phyloP scores from a whole-genome alignment of 2,329 filamentous ascomycete genomes.

The Graphilbum ipis-grandicollis region DNA sequence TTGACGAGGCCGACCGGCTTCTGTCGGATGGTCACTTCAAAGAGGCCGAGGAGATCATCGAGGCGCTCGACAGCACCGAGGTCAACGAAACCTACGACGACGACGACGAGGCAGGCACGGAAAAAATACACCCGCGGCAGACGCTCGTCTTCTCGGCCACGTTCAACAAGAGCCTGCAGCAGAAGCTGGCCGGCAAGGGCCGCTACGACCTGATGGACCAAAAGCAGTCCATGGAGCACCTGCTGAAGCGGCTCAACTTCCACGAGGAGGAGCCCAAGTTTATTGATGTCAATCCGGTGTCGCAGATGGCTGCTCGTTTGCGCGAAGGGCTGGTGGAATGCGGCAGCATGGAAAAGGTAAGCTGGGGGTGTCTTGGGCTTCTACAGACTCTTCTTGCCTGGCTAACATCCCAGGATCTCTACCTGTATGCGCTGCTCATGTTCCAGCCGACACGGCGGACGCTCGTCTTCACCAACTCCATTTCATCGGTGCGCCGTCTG shows the following conservation, averaged over 20 bases:
- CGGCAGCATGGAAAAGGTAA: conserved; percentile 75
- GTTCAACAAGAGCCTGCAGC: conserved; percentile 79
- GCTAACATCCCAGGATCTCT: conserved; percentile 50
- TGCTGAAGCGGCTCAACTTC: conserved; percentile 81
- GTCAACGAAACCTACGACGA: conserved; percentile 38
- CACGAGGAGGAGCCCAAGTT: conserved; percentile 70
- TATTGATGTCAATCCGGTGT: conserved; percentile 76
- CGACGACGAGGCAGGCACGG: conserved; percentile 26
- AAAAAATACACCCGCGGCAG: conserved; percentile 41
- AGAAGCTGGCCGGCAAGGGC: conserved; percentile 70
- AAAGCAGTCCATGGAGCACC: conserved; percentile 77
- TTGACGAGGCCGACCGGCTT: conserved; percentile 87
- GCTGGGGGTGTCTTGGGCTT: too few species aligned
- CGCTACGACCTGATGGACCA: conserved; percentile 51
- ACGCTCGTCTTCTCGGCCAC: conserved; percentile 95
- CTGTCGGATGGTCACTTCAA: conserved; percentile 91
- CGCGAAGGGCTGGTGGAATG: conserved; percentile 89
- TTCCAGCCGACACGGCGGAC: conserved; percentile 68
- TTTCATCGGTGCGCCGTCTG: conserved; percentile 75
- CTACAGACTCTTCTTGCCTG: not conserved
- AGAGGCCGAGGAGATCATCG: conserved; percentile 77
- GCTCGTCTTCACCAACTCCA: conserved; percentile 90
- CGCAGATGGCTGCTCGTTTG: conserved; percentile 72
- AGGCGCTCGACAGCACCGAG: conserved; percentile 56
- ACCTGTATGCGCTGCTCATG: conserved; percentile 74